These are phyloP conservation scores for Phalaenopsis aphrodite DNA, from an alignment of 106 monocot genomes.

Conservation along the genomic window DNA sequence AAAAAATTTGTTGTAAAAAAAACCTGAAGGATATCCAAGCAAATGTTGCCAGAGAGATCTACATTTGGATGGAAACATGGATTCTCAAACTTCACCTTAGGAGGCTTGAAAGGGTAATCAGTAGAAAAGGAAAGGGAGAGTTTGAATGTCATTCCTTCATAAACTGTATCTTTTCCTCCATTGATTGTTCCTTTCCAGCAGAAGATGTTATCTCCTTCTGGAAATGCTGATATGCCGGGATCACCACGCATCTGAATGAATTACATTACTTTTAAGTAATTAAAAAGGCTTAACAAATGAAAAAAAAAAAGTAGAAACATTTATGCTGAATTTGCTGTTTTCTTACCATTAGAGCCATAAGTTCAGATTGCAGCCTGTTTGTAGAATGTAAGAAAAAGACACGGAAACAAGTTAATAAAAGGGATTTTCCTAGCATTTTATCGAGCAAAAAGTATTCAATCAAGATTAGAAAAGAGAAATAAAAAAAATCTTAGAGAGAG, in stretches of 20 bases:
- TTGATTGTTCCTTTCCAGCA: conserved; percentile 89
- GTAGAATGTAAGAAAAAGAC: background rate
- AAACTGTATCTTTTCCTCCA: conserved; percentile 83
- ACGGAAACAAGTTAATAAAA: background rate
- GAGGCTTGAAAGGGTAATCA: conserved; percentile 97
- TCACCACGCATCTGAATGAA: conserved; percentile 79
- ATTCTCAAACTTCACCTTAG: conserved; percentile 83
- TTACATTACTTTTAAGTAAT: background rate
- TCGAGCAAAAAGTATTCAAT: too few species aligned
- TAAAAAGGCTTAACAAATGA: background rate
- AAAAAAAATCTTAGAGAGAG: background rate
- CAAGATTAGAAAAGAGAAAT: too few species aligned
- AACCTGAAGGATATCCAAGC: conserved; percentile 97
- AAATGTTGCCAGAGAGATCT: conserved; percentile 76
- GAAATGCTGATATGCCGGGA: conserved; percentile 90
- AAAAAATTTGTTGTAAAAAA: background rate
- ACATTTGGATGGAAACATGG: conserved; percentile 95
- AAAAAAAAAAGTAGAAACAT: background rate
- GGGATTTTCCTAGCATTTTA: background rate
- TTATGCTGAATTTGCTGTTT: background rate
- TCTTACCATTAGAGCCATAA: conserved; percentile 91
- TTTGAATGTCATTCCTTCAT: conserved; percentile 79
- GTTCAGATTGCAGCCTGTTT: conserved; percentile 83
- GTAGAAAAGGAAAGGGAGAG: conserved; percentile 67
- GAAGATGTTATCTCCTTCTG: conserved; percentile 96